These are phyloP conservation scores for Inonotus obliquus DNA, from an alignment of 1,284 basidiomycete species.

Conservation along the genomic window DNA sequence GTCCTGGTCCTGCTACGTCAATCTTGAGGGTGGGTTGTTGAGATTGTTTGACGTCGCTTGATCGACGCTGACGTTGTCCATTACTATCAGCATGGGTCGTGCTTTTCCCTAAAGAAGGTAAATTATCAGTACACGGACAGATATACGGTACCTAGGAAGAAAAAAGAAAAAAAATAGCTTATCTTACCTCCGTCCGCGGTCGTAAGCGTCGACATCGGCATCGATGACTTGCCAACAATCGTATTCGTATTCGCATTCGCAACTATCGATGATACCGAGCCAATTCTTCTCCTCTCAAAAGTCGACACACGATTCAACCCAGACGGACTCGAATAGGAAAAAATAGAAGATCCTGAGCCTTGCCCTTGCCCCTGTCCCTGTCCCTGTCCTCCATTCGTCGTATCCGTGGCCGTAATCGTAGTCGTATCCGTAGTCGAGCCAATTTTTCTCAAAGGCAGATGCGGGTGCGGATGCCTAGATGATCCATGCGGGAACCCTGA, in stretches of 20 bases:
- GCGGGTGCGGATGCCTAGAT: neutral
- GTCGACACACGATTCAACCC: neutral
- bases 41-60: neutral
- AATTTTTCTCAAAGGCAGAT: neutral
- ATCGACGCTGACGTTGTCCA: neutral
- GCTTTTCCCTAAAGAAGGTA: too few species aligned
- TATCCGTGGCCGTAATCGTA: neutral
- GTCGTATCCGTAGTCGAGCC: neutral
- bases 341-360: neutral
- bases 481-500: neutral
- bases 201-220: neutral
- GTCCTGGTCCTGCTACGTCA: neutral
- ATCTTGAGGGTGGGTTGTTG: neutral
- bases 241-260: too few species aligned
- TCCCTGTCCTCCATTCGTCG: too few species aligned
- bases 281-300: neutral
- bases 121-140: too few species aligned
- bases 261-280: neutral
- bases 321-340: neutral
- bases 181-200: too few species aligned
- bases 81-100: too few species aligned
- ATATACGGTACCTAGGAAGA: too few species aligned
- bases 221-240: neutral
- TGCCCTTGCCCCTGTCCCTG: too few species aligned
- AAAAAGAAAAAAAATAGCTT: too few species aligned